Evolutionary conservation across 192 early-diverging fungal species (phyloP).

Genomic region (Umbelopsis sp.): DNA sequence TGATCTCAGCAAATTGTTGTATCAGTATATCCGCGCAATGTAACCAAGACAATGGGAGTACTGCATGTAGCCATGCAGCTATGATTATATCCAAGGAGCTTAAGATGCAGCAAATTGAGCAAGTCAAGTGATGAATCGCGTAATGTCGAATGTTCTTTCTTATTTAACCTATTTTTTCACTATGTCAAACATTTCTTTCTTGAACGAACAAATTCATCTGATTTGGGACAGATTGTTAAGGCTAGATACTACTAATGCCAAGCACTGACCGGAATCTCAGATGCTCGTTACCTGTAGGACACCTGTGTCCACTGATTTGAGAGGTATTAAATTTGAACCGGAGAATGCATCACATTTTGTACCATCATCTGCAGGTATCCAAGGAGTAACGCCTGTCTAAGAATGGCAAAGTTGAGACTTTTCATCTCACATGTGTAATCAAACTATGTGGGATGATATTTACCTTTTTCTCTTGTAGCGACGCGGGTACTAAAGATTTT

Average conservation of each 20-base stretch:
- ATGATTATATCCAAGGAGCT: too few relatives aligned
- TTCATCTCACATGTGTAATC: background rate
- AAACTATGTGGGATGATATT: background rate
- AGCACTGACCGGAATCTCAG: too few relatives aligned
- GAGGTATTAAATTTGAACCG: background rate
- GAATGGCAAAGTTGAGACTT: background rate
- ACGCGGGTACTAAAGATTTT: background rate
- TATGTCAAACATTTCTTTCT: background rate
- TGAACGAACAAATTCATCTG: slow-evolving; percentile 2
- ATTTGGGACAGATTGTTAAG: too few relatives aligned
- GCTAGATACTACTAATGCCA: too few relatives aligned
- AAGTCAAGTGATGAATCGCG: too few relatives aligned
- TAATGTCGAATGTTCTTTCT: too few relatives aligned
- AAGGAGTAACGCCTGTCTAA: slow-evolving; percentile 3
- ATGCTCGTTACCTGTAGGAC: background rate
- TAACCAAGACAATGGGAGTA: too few relatives aligned
- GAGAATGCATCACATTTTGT: background rate
- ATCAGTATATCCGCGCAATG: too few relatives aligned
- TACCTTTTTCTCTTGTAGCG: background rate
- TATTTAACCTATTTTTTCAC: too few relatives aligned
- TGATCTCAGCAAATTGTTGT: too few relatives aligned
- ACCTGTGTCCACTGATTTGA: background rate
- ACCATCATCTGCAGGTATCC: background rate
- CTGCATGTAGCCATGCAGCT: too few relatives aligned
- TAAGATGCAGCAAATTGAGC: too few relatives aligned